Evolutionary conservation across 805 yeast species (phyloP), one percentile per base, ranked within the genome.

Genomic region (Spathaspora gorwiae): DNA sequence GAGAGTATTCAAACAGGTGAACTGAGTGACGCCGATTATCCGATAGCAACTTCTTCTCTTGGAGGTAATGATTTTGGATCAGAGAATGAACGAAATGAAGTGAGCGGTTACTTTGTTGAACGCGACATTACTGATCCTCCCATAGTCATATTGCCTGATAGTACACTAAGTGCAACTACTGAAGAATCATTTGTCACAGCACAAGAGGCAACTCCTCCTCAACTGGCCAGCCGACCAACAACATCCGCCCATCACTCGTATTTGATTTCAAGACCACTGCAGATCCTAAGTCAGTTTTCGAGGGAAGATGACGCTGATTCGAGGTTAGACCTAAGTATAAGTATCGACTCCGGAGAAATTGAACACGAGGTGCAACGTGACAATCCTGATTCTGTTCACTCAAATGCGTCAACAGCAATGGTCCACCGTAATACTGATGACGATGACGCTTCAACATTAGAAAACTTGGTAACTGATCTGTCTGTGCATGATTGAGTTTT

Each of bases 261-360:
- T 39, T 44, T 43, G 14, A 58, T 48, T 42, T 31, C 54, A 8
- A 48, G 54, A 37, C 64, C 65, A 15, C 62, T 59, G 62, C 62
- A 59, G 36, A 57, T 60, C 3, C 49, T 61, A 34, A 54, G 56
- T 43, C 54, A 50, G 40, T 53, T 48, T 7, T 39, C 9, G 24
- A 29, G 32, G 32, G 32, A 29, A 29, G 32, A 29, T 29, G 12
- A 29, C 9, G 32, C 33, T 32, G 29, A 27, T 8, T 11, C 37
- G 6, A 31, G 39, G n/a, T 40, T 39, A 9, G 45, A 45, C 19
- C 35, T 50, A 13, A 47, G 51, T 37, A 41, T 36, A 7, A 47
- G 53, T 33, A 47, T 50, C 39, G 53, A 50, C 37, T 43, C 48
- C 10, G 46, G 37, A 6, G 31, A 35, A 15, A 13, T 40, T 27